These are phyloP conservation scores for Mycena haematopus DNA, from an alignment of 768 basidiomycete species.

Conservation along the genomic window DNA sequence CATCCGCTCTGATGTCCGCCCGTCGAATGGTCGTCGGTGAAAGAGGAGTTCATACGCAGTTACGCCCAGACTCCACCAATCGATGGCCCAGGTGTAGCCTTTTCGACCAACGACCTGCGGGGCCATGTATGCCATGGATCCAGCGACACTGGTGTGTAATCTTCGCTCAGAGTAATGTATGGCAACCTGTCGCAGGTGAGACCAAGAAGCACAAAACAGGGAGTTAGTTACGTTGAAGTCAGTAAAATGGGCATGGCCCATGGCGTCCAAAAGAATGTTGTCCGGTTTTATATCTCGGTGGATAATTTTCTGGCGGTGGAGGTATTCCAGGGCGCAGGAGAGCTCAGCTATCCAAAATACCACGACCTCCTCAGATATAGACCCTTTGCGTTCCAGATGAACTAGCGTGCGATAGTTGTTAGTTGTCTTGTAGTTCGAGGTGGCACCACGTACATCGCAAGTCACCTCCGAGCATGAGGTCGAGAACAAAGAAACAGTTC, in stretches of 20 bases:
- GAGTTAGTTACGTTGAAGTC: constrained; percentile 79
- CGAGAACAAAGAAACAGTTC: constrained; percentile 97
- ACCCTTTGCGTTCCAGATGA: constrained; percentile 77
- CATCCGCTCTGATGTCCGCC: constrained; percentile 88
- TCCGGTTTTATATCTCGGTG: constrained; percentile 93
- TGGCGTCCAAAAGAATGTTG: constrained; percentile 92
- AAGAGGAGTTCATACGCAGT: constrained; percentile 91
- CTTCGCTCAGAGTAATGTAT: constrained; percentile 95
- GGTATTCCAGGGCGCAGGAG: constrained; percentile 81
- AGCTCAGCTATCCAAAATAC: constrained; percentile 92
- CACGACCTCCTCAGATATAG: constrained; percentile 74
- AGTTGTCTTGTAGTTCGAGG: constrained; percentile 13
- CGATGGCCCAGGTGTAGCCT: constrained; percentile 92
- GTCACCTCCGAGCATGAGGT: constrained; percentile 96
- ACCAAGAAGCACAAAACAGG: not conserved
- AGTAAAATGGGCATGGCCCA: constrained; percentile 94
- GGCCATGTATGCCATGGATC: constrained; percentile 99
- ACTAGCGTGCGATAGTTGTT: constrained; percentile 57
- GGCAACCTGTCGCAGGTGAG: constrained; percentile 54
- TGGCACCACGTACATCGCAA: constrained; percentile 74
- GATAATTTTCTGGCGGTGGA: constrained; percentile 91
- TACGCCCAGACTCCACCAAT: constrained; percentile 96
- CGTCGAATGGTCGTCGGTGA: constrained; percentile 85
- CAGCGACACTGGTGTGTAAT: constrained; percentile 90
- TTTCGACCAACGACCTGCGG: constrained; percentile 92